Base-by-base conservation (phyloP, 768 basidiomycete species). In the Lactarius hengduanensis region DNA sequence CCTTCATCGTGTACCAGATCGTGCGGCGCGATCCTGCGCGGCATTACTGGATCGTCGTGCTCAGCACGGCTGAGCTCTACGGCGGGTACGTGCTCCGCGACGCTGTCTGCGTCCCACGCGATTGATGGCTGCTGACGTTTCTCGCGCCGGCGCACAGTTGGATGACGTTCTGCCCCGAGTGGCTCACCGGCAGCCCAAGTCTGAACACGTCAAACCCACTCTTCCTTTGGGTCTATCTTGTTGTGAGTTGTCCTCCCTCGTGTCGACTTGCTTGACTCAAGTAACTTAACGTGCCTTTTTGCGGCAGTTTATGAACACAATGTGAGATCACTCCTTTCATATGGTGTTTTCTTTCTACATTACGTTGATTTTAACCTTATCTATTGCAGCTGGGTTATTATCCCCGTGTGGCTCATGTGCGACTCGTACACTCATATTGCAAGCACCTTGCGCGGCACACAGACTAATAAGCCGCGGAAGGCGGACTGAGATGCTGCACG, bases 141-240 rank as follows among this genome's bases (percentile, higher is more conserved):
- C 11, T 13, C 11, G 10, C 36, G 34, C 34, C 34, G 34, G 9
- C 41, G 28, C 4, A 9, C 32, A 75, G 74, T 18, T 92, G 87
- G 87, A 92, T 94, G 92, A 94, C 91, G 3, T 94, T 94, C 77
- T 88, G 86, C 72, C 92, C 92, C 0, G 92, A 93, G 76, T 93
- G 91, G 91, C 77, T 94, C 57, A 86, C 83, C 1, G 90, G 89
- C 22, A 89, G 84, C 72, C 85, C 86, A 0, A 90, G 82, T 74
- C 76, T 94, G 61, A 81, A 89, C 71, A 90, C 84, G 0, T 88
- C 87, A 9, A 90, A 91, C 71, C 77, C 80, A 32, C 76, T 92
- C 43, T 83, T 86, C 72, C 80, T 92, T 61, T 94, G 90, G 90
- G 86, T 92, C 11, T 92, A 93, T 77, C 86, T 93, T 50, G 73